Evolutionary conservation across 306 rosid species (phyloP).

Genomic region (Cucurbita argyrosperma): DNA sequence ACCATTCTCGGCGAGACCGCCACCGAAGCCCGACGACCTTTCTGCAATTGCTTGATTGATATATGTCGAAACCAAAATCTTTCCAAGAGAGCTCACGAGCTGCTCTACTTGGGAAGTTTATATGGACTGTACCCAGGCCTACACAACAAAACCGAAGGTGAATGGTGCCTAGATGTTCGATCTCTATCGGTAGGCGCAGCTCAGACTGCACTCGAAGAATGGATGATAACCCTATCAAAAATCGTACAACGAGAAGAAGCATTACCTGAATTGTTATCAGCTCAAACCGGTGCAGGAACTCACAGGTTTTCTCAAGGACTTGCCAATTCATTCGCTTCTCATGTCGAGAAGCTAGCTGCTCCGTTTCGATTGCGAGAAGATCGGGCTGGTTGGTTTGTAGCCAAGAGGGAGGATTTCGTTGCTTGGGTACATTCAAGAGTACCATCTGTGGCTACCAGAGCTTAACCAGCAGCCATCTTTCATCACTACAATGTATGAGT

Average conservation of each 20-base stretch:
- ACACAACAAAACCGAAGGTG: slow-evolving; percentile 45
- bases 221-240: slow-evolving; percentile 70
- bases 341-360: slow-evolving; percentile 54
- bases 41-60: slow-evolving; percentile 90
- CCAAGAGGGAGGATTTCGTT: slow-evolving; percentile 60
- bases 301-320: slow-evolving; percentile 78
- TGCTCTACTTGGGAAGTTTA: slow-evolving; percentile 78
- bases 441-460: slow-evolving; percentile 3
- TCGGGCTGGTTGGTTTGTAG: slow-evolving; percentile 53
- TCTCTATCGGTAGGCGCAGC: slow-evolving; percentile 84
- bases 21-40: slow-evolving; percentile 69
- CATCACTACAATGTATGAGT: neutral
- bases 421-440: slow-evolving; percentile 61
- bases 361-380: slow-evolving; percentile 68
- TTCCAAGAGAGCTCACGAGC: slow-evolving; percentile 68
- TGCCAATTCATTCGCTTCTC: slow-evolving; percentile 60
- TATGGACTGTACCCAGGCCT: slow-evolving; percentile 77
- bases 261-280: slow-evolving; percentile 46
- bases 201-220: slow-evolving; percentile 77
- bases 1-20: slow-evolving; percentile 30
- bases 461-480: neutral
- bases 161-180: slow-evolving; percentile 85
- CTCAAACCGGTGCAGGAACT: slow-evolving; percentile 73
- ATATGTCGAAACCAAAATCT: slow-evolving; percentile 55
- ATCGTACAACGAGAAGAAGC: slow-evolving; percentile 47